Base-by-base conservation (phyloP, 108 stramenopile genomes). In the Licmophora abbreviata region DNA sequence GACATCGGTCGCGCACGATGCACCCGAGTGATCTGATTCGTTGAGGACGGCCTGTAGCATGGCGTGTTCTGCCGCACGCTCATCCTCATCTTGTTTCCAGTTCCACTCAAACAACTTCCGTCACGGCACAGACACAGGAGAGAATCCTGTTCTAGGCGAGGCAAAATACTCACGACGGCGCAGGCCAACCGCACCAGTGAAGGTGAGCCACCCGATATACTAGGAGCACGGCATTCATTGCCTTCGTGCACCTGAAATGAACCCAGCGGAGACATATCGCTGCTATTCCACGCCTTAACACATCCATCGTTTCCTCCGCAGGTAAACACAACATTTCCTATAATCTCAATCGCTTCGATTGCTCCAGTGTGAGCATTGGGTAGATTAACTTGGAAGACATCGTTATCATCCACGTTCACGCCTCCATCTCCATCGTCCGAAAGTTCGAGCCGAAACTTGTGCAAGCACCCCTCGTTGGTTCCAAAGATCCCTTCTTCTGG, bases 291-390 rank as follows among this genome's bases (percentile, higher is more conserved):
- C 1, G 4, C 38, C 5, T 40, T 40, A 3, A 40, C 5, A 5
- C 20, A 20, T 40, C 38, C 38, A 40, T 40, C 38, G n/a, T n/a
- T n/a, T 18, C 38, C 38, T 18, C 38, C 38, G 20, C 38, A 40
- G 15, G 38, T 40, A 3, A 40, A 40, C 38, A 40, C 3, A 18
- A 40, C 38, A 40, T 40, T 40, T 3, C 38, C 38, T 2, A 20
- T 18, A 15, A 40, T 20, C 20, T 40, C 18, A 1, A 40, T 5
- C 38, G 38, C 20, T 40, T 40, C 38, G 20, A 40, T 40, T 15
- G 38, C 20, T 18, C 38, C 38, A 5, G 18, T 40, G 20, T 40
- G 38, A 4, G 38, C 38, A 40, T 40, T 40, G 3, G 15, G n/a
- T n/a, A n/a, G n/a, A n/a, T n/a, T n/a, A n/a, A n/a, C n/a, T n/a